Base-by-base conservation (phyloP, 192 early-diverging fungal species). In the Linnemannia zychae region DNA sequence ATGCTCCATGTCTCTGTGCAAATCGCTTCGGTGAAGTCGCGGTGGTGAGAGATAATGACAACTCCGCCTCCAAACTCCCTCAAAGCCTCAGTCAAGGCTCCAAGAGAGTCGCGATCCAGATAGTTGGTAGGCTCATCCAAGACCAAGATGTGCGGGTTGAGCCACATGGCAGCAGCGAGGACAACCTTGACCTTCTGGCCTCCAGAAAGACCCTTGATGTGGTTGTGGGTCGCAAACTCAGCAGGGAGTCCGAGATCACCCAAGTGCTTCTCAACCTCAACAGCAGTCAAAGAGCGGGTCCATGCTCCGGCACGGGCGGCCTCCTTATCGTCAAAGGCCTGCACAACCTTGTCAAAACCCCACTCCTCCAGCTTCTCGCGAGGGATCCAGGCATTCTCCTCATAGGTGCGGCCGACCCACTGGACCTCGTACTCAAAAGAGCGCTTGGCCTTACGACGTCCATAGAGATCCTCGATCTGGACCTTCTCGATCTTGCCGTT, bases 141-240 rank as follows among this genome's bases (percentile, higher is more conserved):
- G 65, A 98, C 92, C 76, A 98, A 90, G 75, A 97, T 94, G 87
- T 98, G 97, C 60, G 98, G 98, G 82, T 94, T 92, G 87, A 94
- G 94, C 95, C 96, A 96, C 91, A 97, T 92, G 44, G 96, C 95
- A 71, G 94, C 95, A 50, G 92, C 95, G 70, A 97, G 89, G 20
- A 97, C 96, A n/a, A 97, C 93, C 89, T 96, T 96, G 85, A 97
- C 96, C 86, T 96, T 96, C 76, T 96, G 95, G 71, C 95, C 95
- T 80, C 94, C 95, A 71, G 93, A 93, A 48, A 96, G 89, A 70
- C 93, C 94, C 77, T 90, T 81, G 78, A 96, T 95, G 76, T 88
- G 88, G 79, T 92, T 93, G 90, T 94, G 89, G 73, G 93, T 92
- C 60, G 94, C 93, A 84, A 96, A 93, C 75, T 96, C 95, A 63